These are phyloP conservation scores for Prunus davidiana DNA, from an alignment of 306 rosid species.

Conservation along the genomic window DNA sequence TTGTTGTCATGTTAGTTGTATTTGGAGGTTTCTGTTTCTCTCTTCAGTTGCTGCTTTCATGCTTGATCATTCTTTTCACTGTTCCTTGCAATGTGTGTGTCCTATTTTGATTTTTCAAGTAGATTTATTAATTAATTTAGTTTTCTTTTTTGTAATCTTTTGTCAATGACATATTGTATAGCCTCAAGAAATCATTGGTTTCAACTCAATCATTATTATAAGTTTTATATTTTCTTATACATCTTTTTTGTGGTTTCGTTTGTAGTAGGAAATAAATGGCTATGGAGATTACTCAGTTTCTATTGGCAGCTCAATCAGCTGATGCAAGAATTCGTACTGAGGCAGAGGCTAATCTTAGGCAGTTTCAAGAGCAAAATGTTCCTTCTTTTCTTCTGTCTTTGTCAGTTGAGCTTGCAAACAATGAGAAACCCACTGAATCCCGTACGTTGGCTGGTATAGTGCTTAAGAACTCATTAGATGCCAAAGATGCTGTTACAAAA, in stretches of 20 bases:
- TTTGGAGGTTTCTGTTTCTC: too few relatives aligned
- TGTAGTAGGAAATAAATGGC: conserved; percentile 23
- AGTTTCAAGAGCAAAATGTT: conserved; percentile 38
- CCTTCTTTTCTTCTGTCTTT: conserved; percentile 33
- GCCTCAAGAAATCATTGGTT: not conserved
- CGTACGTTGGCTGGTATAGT: conserved; percentile 38
- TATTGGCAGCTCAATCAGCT: conserved; percentile 39
- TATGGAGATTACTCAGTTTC: conserved; percentile 32
- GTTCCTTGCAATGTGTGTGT: not conserved
- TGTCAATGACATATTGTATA: not conserved
- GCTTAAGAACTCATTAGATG: conserved; percentile 38
- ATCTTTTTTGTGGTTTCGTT: not conserved
- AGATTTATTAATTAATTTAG: not conserved
- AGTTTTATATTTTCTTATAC: not conserved
- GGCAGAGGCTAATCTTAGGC: conserved; percentile 30
- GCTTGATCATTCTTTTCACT: not conserved
- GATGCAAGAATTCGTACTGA: conserved; percentile 34
- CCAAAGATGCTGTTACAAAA: conserved; percentile 37
- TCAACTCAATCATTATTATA: not conserved
- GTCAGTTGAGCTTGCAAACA: conserved; percentile 31
- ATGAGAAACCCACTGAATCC: conserved; percentile 36
- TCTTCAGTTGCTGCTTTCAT: not conserved
- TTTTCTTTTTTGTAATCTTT: not conserved
- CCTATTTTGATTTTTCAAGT: not conserved
- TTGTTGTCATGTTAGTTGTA: too few relatives aligned